Conservation (phyloP, 129 eudicot species). For the Oenanthe sinensis region DNA sequence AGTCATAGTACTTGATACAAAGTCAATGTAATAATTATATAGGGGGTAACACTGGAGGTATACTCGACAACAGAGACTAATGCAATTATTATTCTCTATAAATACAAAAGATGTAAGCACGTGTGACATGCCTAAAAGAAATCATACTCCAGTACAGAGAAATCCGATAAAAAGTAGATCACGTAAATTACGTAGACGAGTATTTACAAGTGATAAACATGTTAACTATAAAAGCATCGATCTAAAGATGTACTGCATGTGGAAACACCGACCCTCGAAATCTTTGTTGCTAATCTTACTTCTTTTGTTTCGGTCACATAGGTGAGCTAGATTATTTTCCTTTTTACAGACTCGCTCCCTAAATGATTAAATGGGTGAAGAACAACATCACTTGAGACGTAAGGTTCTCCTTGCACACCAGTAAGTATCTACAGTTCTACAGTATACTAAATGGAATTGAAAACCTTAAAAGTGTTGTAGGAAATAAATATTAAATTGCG, state of each 20-base stretch:
- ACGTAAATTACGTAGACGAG: too few species aligned
- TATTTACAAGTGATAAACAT: not conserved
- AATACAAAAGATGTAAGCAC: too few species aligned
- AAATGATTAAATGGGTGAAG: not conserved
- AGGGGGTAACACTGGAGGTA: too few species aligned
- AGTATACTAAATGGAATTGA: not conserved
- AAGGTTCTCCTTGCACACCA: not conserved
- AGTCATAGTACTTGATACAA: too few species aligned
- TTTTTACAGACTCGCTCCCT: not conserved
- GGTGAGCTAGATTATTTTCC: not conserved
- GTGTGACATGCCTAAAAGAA: too few species aligned
- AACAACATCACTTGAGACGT: not conserved
- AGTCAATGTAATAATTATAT: too few species aligned
- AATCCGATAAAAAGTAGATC: too few species aligned
- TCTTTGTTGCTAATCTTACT: not conserved
- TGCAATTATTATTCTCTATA: too few species aligned
- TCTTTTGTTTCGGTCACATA: not conserved
- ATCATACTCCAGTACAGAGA: too few species aligned
- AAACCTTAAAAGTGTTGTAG: not conserved
- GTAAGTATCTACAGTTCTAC: not conserved
- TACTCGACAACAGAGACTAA: too few species aligned
- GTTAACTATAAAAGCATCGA: not conserved
- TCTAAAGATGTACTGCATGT: not conserved
- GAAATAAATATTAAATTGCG: not conserved
- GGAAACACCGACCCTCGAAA: not conserved